Base-by-base conservation (phyloP, 306 rosid species). In the Cicer judaicum region DNA sequence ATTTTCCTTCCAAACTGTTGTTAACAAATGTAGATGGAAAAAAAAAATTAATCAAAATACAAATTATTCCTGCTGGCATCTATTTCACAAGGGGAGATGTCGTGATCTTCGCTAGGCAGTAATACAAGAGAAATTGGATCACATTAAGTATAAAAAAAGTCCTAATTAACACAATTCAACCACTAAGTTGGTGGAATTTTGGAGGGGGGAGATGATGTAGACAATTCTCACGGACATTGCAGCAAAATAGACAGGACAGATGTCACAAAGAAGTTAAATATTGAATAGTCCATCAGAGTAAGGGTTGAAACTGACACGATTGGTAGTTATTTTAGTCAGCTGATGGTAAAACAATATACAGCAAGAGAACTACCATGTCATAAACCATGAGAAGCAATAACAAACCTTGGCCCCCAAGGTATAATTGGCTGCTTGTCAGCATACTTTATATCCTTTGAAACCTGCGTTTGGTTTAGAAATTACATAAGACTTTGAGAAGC, bases 391-490 rank as follows among this genome's bases (percentile, higher is more conserved):
- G 50, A 79, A 43, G 68, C 53, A 70, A 75, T 68, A 67, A 64
- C 81, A 70, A 78, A 94, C 99, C 99, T 91, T 81, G 99, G 99
- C 16, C 99, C 99, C 99, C 99, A 94, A 64, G 99, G 96, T 36
- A 94, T 79, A 79, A 94, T 79, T 79, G 96, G 97, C 86, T 88
- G 97, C 85, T 90, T 94, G 85, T 94, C 99, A 1, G 99, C 99
- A 76, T 89, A 94, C 84, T 90, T 94, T 71, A 94, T 88, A 82
- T 92, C 99, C 85, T 94, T 94, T 36, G 99, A 94, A 83, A 94
- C 96, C 99, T 92, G 85, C 79, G 83, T 44, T 71, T 54, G 10
- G 18, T 67, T 74, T 57, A 14, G 15, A 38, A 64, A 41, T 43
- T 71, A 75, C 9, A 76, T 67, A 63, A 77, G 66, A 74, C 46